Evolutionary conservation across 2,329 filamentous ascomycete genomes (phyloP).

Genomic region (Domatiomyces catenatus): DNA sequence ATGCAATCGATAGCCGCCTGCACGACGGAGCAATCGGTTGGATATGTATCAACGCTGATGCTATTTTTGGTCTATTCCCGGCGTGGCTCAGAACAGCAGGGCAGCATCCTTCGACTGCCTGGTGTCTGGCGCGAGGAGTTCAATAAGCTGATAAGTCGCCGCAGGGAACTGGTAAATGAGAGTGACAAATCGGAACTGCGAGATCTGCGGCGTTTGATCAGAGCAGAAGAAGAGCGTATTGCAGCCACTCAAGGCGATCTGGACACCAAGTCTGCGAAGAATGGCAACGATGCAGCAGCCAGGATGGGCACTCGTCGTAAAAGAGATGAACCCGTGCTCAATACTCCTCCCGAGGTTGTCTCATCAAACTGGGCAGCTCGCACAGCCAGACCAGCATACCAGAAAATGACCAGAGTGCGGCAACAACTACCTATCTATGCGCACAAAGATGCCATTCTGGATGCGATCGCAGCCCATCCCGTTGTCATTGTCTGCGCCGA

Average conservation of each 20-base stretch:
- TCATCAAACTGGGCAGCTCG: slow-evolving; percentile 9
- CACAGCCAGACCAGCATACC: slow-evolving; percentile 34
- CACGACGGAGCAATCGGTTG: slow-evolving; percentile 67
- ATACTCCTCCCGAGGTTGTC: slow-evolving; percentile 3
- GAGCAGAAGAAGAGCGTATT: slow-evolving; percentile 22
- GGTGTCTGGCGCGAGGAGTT: slow-evolving; percentile 73
- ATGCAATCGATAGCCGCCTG: slow-evolving; percentile 64
- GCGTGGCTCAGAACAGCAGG: slow-evolving; percentile 50
- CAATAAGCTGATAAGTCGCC: slow-evolving; percentile 57
- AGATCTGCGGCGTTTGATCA: slow-evolving; percentile 37
- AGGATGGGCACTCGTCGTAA: neutral
- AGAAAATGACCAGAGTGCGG: slow-evolving; percentile 63
- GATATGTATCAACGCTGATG: slow-evolving; percentile 65
- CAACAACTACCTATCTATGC: slow-evolving; percentile 79
- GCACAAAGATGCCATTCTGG: slow-evolving; percentile 63
- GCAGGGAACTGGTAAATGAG: slow-evolving; percentile 55
- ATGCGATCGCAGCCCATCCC: slow-evolving; percentile 62
- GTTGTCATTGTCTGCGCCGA: slow-evolving; percentile 91
- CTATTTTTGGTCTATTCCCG: slow-evolving; percentile 67
- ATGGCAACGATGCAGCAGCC: neutral
- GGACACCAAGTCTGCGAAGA: neutral
- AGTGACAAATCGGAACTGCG: slow-evolving; percentile 55
- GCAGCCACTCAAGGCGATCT: neutral
- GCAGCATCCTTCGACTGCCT: slow-evolving; percentile 42
- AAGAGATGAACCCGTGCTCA: neutral